These are phyloP conservation scores for Euclidium syriacum DNA, from an alignment of 345 rosid genomes.

Conservation along the genomic window DNA sequence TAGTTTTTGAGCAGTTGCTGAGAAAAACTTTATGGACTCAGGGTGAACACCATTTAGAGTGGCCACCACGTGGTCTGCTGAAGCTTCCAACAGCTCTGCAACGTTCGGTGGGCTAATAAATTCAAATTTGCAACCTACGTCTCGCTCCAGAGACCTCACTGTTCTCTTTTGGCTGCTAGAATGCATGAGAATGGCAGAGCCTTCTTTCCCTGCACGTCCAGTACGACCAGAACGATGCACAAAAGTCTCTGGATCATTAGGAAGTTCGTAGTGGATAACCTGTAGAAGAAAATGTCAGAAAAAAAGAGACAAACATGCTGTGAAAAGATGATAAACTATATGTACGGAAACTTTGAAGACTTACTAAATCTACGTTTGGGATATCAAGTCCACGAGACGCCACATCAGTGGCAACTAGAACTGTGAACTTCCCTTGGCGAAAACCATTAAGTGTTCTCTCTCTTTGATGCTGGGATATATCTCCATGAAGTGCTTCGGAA, in stretches of 20 bases:
- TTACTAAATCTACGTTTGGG: conserved; percentile 91
- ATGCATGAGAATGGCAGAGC: conserved; percentile 84
- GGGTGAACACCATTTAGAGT: conserved; percentile 88
- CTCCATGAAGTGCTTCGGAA: conserved; percentile 96
- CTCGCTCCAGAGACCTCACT: conserved; percentile 84
- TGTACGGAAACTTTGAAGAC: conserved; percentile 12
- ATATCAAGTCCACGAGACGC: conserved; percentile 99
- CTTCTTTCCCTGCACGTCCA: conserved; percentile 98
- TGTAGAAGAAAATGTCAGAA: conserved; percentile 34
- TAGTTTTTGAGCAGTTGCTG: conserved; percentile 73
- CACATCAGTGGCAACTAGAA: conserved; percentile 96
- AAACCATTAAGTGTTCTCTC: conserved; percentile 94
- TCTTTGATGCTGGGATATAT: conserved; percentile 97
- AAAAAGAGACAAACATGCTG: neutral
- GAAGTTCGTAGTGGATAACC: conserved; percentile 96
- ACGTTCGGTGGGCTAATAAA: conserved; percentile 75
- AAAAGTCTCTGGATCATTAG: conserved; percentile 95
- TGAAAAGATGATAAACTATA: neutral
- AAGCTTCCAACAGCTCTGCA: conserved; percentile 73
- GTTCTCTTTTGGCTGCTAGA: conserved; percentile 83
- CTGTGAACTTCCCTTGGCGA: conserved; percentile 96
- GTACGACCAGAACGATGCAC: conserved; percentile 99
- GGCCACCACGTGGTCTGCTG: conserved; percentile 85
- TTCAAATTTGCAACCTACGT: conserved; percentile 84
- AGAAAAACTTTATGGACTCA: conserved; percentile 66